phyloP scores from a whole-genome alignment of 495 filamentous ascomycete species.

The Lasiosphaeria miniovina region DNA sequence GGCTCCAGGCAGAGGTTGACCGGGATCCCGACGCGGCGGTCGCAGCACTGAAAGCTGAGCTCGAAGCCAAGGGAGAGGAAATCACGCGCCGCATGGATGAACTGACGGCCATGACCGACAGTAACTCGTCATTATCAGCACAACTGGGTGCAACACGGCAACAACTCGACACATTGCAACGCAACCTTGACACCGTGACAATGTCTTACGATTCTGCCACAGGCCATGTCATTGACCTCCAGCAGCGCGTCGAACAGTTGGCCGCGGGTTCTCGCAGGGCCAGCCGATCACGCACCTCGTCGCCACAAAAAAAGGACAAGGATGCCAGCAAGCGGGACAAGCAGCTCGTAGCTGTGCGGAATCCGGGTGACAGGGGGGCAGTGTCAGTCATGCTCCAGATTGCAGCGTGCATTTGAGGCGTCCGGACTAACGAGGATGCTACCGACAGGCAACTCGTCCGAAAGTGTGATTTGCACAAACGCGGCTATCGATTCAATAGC shows the following conservation, averaged over 20 bases:
- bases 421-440: neutral
- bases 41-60: slow-evolving; percentile 25
- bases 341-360: slow-evolving; percentile 34
- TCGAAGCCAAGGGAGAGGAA: slow-evolving; percentile 28
- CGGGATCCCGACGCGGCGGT: slow-evolving; percentile 24
- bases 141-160: slow-evolving; percentile 27
- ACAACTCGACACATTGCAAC: slow-evolving; percentile 21
- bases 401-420: slow-evolving; percentile 25
- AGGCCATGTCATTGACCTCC: slow-evolving; percentile 22
- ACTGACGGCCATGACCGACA: slow-evolving; percentile 24
- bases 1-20: slow-evolving; percentile 26
- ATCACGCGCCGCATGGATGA: slow-evolving; percentile 27
- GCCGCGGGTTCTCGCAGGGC: slow-evolving; percentile 9
- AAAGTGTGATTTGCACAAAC: slow-evolving; percentile 8
- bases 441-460: slow-evolving; percentile 13
- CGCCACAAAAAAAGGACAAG: slow-evolving; percentile 32
- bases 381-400: slow-evolving; percentile 36
- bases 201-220: slow-evolving; percentile 24
- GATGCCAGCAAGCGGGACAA: slow-evolving; percentile 28
- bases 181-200: slow-evolving; percentile 20
- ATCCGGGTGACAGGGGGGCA: slow-evolving; percentile 31
- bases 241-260: slow-evolving; percentile 24
- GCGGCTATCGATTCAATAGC: neutral
- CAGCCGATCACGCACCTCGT: slow-evolving; percentile 28
- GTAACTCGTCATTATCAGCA: slow-evolving; percentile 24